These are phyloP conservation scores for Asterionellopsis glacialis DNA, from an alignment of 108 stramenopile genomes.

Conservation along the genomic window DNA sequence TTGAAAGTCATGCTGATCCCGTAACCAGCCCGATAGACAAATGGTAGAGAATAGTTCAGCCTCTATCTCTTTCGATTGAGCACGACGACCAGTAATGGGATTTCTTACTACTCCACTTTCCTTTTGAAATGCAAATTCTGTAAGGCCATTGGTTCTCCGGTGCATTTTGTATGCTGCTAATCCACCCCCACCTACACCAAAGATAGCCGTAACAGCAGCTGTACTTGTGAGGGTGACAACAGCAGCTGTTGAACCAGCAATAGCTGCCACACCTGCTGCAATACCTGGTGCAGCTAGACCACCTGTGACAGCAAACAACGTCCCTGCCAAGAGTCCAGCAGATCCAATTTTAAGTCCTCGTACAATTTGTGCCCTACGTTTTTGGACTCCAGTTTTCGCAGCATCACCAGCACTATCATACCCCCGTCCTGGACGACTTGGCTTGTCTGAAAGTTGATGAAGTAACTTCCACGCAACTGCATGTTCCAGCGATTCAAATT, in stretches of 20 bases:
- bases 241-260: constrained; percentile 64
- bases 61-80: constrained; percentile 28
- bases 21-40: constrained; percentile 81
- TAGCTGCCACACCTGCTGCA: constrained; percentile 71
- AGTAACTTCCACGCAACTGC: constrained; percentile 65
- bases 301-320: constrained; percentile 62
- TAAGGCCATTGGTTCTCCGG: constrained; percentile 71
- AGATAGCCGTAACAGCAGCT: constrained; percentile 77
- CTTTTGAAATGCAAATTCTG: constrained; percentile 75
- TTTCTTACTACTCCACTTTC: constrained; percentile 18
- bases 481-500: constrained; percentile 80
- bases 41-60: constrained; percentile 74
- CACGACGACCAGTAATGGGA: background rate
- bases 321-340: constrained; percentile 54
- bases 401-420: constrained; percentile 1
- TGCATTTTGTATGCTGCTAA: constrained; percentile 83
- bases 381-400: constrained; percentile 3
- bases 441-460: constrained; percentile 28
- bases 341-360: constrained; percentile 53
- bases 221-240: constrained; percentile 65
- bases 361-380: constrained; percentile 30
- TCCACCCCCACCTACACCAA: constrained; percentile 84
- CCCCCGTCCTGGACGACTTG: constrained; percentile 5
- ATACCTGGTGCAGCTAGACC: constrained; percentile 74
- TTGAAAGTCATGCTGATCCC: constrained; percentile 75